Evolutionary conservation across 768 basidiomycete species (phyloP), one percentile per base, ranked within the genome.

Genomic region (Tylopilus balloui): DNA sequence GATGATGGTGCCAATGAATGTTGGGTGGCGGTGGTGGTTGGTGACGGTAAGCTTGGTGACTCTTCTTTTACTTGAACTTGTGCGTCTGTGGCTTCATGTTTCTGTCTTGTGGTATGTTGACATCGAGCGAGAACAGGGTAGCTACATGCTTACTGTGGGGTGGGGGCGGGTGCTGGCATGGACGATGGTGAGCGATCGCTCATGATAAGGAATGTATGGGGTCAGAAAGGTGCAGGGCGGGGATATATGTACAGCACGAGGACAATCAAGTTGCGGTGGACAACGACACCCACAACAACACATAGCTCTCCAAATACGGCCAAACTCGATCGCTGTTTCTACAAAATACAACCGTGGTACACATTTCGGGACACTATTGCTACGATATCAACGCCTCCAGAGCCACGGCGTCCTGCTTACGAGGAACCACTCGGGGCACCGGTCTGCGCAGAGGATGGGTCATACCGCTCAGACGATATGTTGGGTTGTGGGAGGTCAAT

Each of bases 391-490:
- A 17, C n/a, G n/a, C n/a, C n/a, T n/a, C n/a, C n/a, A n/a, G 11
- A 27, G 11, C 31, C 31, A 32, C 3, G 2, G 12, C 19, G 9
- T 45, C 45, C 45, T 21, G 4, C 44, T 55, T 52, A 66, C 41
- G 56, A 58, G 32, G 55, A 49, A 9, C 49, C 42, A 38, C 48
- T 31, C 8, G 51, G 35, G 4, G 42, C 21, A 38, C 48, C 38
- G 14, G 41, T 42, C 39, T 54, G 58, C 29, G 44, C 44, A 25
- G 55, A 58, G 1, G 65, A 59, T 15, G 55, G 59, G 42, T 67
- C 63, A 38, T 67, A 69, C 17, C 66, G 64, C 50, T 68, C 66
- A 29, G 66, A 68, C 4, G 66, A 68, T 21, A 68, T 56, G n/a
- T 69, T 66, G 13, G 54, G 55, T 28, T 65, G 65, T 29, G 64